These are phyloP conservation scores for Ophiognomonia clavigignenti-juglandacearum DNA, from an alignment of 2,329 filamentous ascomycete species.

Conservation along the genomic window DNA sequence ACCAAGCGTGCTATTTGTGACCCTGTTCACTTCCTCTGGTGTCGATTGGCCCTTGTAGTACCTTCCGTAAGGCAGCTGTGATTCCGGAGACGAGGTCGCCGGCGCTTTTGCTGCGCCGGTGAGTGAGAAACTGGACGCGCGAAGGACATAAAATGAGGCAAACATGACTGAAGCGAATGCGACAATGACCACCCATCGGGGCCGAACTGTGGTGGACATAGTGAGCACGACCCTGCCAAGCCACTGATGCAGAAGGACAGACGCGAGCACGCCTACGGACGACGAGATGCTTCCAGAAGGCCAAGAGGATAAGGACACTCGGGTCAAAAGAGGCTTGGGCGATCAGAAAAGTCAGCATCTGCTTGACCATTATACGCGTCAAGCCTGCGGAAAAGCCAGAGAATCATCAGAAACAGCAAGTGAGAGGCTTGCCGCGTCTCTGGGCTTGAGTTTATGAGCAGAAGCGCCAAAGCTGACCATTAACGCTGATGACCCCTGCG, in stretches of 20 bases:
- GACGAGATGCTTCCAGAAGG: background rate
- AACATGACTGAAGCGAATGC: constrained; percentile 1
- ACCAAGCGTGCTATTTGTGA: constrained; percentile 24
- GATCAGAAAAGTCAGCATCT: background rate
- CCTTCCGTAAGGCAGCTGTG: constrained; percentile 13
- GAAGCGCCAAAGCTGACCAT: too few relatives aligned
- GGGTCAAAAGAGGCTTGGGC: background rate
- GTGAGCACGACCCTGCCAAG: too few relatives aligned
- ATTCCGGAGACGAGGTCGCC: background rate
- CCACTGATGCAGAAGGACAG: background rate
- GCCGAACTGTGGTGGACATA: constrained; percentile 12
- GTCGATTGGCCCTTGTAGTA: constrained; percentile 17
- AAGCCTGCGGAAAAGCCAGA: too few relatives aligned
- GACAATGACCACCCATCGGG: constrained; percentile 2
- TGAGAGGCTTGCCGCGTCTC: too few relatives aligned
- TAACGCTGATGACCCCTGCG: too few relatives aligned
- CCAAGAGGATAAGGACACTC: too few relatives aligned
- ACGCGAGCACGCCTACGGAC: background rate
- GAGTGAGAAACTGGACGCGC: constrained; percentile 6
- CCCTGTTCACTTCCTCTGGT: constrained; percentile 19
- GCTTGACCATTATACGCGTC: background rate
- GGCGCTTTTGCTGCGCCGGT: background rate
- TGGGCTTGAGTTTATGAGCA: too few relatives aligned
- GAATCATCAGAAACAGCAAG: too few relatives aligned
- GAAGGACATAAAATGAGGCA: constrained; percentile 11